phyloP scores from a whole-genome alignment of 352 stramenopile species.

The Thalassiosira livingstoniorum region DNA sequence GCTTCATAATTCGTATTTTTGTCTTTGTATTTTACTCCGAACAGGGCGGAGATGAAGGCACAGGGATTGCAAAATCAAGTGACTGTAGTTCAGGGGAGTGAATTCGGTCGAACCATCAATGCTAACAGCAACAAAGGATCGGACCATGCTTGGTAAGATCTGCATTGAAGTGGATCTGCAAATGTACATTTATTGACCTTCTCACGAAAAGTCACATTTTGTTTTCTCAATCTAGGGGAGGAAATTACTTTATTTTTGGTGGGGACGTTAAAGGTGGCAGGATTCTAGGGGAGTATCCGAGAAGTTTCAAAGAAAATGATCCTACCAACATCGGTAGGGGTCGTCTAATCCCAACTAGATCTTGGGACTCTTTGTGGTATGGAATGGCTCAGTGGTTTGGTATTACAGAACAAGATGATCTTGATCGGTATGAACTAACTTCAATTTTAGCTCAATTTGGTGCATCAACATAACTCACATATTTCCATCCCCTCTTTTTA shows the following conservation, averaged over 20 bases:
- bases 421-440: too few relatives aligned
- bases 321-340: constrained; percentile 62
- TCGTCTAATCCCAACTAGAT: constrained; percentile 65
- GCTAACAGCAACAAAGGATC: constrained; percentile 70
- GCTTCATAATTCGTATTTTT: too few relatives aligned
- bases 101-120: constrained; percentile 81
- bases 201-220: too few relatives aligned
- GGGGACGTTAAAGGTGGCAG: constrained; percentile 64
- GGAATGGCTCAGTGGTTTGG: constrained; percentile 70
- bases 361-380: constrained; percentile 74
- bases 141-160: constrained; percentile 75
- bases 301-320: constrained; percentile 43
- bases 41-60: constrained; percentile 65
- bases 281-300: constrained; percentile 73
- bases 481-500: too few relatives aligned
- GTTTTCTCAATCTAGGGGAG: too few relatives aligned
- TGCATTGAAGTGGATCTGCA: too few relatives aligned
- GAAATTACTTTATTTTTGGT: constrained; percentile 70
- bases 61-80: constrained; percentile 55
- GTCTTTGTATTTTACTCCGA: too few relatives aligned
- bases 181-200: too few relatives aligned
- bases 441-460: too few relatives aligned
- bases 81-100: constrained; percentile 62
- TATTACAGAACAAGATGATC: constrained; percentile 53
- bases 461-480: too few relatives aligned